Conservation (phyloP, 1,139 yeast genomes). For the Debaryomyces fabryi region DNA sequence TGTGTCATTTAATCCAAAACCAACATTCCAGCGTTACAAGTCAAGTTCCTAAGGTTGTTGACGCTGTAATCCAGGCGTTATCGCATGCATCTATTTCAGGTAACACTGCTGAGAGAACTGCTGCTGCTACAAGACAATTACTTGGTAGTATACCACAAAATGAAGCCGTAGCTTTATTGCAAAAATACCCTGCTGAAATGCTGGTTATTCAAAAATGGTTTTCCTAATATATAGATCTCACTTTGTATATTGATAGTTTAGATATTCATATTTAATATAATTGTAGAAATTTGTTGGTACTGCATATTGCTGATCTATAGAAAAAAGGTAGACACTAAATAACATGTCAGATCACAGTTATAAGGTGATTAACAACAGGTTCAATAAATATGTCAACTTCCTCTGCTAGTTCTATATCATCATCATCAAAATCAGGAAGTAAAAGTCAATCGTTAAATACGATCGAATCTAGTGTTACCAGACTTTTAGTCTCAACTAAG, state of each 20-base stretch:
- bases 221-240: conserved; percentile 23
- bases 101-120: conserved; percentile 65
- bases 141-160: conserved; percentile 55
- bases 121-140: conserved; percentile 58
- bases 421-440: conserved; percentile 9
- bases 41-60: conserved; percentile 68
- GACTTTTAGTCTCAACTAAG: conserved; percentile 84
- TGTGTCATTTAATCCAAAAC: conserved; percentile 71
- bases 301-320: not conserved
- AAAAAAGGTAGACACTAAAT: not conserved
- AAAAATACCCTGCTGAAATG: conserved; percentile 62
- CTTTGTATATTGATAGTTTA: not conserved
- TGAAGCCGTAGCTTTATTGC: conserved; percentile 67
- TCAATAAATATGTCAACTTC: conserved; percentile 1
- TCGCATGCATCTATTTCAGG: conserved; percentile 70
- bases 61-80: conserved; percentile 76
- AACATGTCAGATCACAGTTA: not conserved
- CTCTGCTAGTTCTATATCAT: conserved; percentile 9
- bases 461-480: conserved; percentile 81
- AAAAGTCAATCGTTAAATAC: conserved; percentile 54
- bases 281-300: not conserved
- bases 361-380: not conserved
- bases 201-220: conserved; percentile 68
- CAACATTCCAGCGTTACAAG: conserved; percentile 63
- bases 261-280: not conserved